Conservation (phyloP, 495 filamentous ascomycete genomes). For the Cercophora samala region DNA sequence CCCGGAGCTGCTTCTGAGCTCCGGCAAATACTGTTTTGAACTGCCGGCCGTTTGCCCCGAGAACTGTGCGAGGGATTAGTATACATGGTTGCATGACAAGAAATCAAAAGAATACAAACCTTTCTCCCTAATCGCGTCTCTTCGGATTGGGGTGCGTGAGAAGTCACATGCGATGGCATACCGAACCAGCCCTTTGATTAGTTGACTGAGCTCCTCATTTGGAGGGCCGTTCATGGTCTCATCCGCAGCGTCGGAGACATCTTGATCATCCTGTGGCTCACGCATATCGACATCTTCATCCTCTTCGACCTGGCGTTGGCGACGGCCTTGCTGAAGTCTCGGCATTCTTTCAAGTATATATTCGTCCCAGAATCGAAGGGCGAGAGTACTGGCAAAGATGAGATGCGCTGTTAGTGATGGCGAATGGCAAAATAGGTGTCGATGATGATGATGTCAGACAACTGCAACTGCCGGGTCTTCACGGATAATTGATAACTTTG, state of each 20-base stretch:
- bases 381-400: background rate
- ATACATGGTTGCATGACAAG: background rate
- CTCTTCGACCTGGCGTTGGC: conserved; percentile 10
- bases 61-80: conserved; percentile 39
- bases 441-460: background rate
- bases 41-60: conserved; percentile 52
- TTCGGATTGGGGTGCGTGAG: conserved; percentile 69
- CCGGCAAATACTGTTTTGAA: conserved; percentile 68
- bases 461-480: too few species aligned
- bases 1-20: conserved; percentile 62
- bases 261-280: conserved; percentile 11
- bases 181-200: conserved; percentile 88
- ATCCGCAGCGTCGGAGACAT: conserved; percentile 34
- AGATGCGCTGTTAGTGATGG: background rate
- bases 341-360: background rate
- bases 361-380: background rate
- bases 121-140: conserved; percentile 76
- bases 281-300: conserved; percentile 27
- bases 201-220: conserved; percentile 46
- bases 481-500: too few species aligned
- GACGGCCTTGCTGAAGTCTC: background rate
- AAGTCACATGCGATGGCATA: conserved; percentile 86
- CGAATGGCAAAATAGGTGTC: background rate
- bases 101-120: conserved; percentile 31
- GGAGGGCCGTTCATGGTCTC: conserved; percentile 36